phyloP scores from a whole-genome alignment of 139 green algal species.

The Edaphochlamys debaryana region DNA sequence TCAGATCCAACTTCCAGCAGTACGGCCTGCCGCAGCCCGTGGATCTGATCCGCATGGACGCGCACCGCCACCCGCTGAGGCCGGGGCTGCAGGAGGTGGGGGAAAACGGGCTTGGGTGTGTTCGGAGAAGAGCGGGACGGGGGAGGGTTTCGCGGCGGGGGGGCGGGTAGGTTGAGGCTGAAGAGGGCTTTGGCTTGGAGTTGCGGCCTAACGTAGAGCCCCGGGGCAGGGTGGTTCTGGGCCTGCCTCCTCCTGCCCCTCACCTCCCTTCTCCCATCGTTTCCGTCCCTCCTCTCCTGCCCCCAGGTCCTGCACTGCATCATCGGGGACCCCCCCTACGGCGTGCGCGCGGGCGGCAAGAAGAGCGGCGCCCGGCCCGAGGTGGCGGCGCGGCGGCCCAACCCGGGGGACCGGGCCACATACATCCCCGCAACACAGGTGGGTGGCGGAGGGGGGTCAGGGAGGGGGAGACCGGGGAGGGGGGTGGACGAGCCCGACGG shows the following conservation, averaged over 20 bases:
- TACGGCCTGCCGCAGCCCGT: slow-evolving; percentile 78
- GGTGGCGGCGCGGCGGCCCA: slow-evolving; percentile 26
- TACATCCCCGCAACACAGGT: slow-evolving; percentile 81
- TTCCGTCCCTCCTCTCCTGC: no score
- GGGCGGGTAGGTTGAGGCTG: background rate
- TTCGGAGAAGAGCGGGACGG: no score
- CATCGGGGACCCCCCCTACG: slow-evolving; percentile 95
- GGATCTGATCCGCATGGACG: slow-evolving; percentile 83
- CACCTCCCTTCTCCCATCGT: no score
- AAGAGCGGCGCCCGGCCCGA: slow-evolving; percentile 71
- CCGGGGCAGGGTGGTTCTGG: no score
- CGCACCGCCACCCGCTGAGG: slow-evolving; percentile 75
- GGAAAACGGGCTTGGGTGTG: no score
- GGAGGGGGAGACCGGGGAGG: no score
- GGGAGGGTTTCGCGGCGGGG: no score
- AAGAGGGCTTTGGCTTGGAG: no score
- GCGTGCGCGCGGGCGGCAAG: slow-evolving; percentile 90
- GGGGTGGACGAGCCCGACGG: no score
- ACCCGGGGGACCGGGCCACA: slow-evolving; percentile 52
- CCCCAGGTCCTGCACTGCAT: slow-evolving; percentile 85
- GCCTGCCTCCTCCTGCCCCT: no score
- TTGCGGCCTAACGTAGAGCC: background rate
- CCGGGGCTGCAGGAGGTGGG: slow-evolving; percentile 55
- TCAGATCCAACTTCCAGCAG: slow-evolving; percentile 85
- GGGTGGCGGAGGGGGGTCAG: background rate